Conservation (phyloP, 257 asterid genomes). For the Leptodermis oblonga region DNA sequence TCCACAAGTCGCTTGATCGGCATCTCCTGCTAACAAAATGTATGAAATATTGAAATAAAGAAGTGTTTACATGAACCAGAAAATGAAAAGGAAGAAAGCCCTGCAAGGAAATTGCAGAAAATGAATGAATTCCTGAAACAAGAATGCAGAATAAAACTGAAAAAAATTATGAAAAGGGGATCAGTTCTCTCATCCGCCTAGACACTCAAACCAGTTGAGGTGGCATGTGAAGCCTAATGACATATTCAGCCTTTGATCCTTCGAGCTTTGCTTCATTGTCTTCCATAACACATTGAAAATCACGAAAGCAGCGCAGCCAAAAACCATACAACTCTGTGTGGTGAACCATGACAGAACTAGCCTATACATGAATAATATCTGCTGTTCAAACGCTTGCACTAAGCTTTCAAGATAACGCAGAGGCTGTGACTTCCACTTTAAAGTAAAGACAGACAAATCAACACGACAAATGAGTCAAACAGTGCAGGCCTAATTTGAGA, state of each 20-base stretch:
- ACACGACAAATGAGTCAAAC: background rate
- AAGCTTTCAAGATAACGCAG: background rate
- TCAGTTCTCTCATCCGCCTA: background rate
- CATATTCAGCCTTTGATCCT: constrained; percentile 10
- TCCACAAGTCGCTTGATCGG: background rate
- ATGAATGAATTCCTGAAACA: background rate
- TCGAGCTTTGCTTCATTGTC: background rate
- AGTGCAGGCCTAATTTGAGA: background rate
- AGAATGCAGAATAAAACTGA: background rate
- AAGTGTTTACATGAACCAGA: background rate
- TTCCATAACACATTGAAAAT: background rate
- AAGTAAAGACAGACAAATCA: background rate
- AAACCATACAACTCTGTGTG: background rate
- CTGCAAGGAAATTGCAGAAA: background rate
- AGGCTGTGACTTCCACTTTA: background rate
- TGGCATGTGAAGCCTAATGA: no score
- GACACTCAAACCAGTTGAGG: no score
- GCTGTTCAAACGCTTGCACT: background rate
- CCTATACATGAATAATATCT: background rate
- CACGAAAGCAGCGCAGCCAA: no score
- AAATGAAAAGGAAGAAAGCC: background rate
- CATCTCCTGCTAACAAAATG: background rate
- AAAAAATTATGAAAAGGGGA: background rate
- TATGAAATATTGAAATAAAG: background rate
- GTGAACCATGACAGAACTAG: background rate